phyloP scores from a whole-genome alignment of 805 yeast species.

The Ogataea degrootiae region DNA sequence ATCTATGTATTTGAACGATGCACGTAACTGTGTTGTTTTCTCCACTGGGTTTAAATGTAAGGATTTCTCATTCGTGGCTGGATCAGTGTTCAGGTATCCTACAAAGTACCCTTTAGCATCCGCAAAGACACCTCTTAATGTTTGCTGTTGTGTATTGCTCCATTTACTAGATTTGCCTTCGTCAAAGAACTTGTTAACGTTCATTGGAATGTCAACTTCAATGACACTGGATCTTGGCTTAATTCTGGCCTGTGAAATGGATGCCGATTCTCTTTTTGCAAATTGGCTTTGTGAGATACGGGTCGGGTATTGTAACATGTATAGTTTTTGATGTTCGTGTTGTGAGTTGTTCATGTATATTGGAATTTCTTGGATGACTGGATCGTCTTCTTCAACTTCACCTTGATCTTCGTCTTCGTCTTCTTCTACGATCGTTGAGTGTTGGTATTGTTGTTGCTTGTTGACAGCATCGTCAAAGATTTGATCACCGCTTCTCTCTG shows the following conservation, averaged over 20 bases:
- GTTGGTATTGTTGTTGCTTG: not conserved
- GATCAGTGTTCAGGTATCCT: conserved; percentile 36
- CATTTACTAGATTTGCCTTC: conserved; percentile 57
- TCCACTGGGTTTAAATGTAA: conserved; percentile 62
- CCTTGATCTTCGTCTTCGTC: conserved; percentile 11
- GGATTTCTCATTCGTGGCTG: conserved; percentile 10
- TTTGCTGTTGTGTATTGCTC: conserved; percentile 56
- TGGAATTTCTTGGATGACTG: conserved; percentile 58
- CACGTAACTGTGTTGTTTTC: conserved; percentile 71
- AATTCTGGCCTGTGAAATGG: conserved; percentile 38
- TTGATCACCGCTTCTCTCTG: not conserved
- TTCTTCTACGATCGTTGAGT: conserved; percentile 4
- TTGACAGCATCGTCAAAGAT: not conserved
- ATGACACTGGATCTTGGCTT: conserved; percentile 61
- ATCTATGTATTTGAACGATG: conserved; percentile 77
- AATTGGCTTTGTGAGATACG: conserved; percentile 31
- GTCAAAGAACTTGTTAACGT: conserved; percentile 65
- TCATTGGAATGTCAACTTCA: conserved; percentile 74
- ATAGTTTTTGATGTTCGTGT: not conserved
- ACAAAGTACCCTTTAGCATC: conserved; percentile 48
- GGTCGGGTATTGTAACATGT: conserved; percentile 22
- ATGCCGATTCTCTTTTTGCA: conserved; percentile 19
- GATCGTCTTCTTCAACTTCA: conserved; percentile 46
- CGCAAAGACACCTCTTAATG: conserved; percentile 65
- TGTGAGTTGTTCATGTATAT: conserved; percentile 25